Percentiles rank a stretch among this genome's conserved stretches.
Evolutionary conservation across 2,329 filamentous ascomycete genomes (phyloP).

Genomic region (Botrytis paeoniae): DNA sequence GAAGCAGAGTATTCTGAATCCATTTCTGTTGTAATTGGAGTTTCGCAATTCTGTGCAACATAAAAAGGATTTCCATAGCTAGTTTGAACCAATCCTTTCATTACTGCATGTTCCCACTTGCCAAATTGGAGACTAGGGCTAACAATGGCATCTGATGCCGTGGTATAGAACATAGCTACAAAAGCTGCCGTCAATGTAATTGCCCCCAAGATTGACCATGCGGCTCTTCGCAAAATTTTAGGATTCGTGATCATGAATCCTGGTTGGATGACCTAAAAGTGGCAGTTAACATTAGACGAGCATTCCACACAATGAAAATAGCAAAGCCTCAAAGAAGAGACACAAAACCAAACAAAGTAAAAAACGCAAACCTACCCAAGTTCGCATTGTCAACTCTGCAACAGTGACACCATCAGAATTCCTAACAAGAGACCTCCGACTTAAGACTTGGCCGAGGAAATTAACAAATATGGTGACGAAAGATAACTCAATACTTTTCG

Average conservation of each 20-base stretch:
- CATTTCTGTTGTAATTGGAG: conserved; percentile 49
- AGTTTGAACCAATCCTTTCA: conserved; percentile 57
- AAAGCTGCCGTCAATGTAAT: conserved; percentile 64
- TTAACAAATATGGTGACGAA: conserved; percentile 77
- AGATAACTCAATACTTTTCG: conserved; percentile 73
- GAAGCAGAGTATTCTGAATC: conserved; percentile 44
- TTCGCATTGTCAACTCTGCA: conserved; percentile 74
- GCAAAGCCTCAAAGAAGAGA: neutral
- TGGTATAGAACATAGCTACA: conserved; percentile 69
- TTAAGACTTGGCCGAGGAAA: conserved; percentile 71
- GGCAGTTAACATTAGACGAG: conserved; percentile 54
- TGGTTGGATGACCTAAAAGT: conserved; percentile 69
- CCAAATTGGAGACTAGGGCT: conserved; percentile 67
- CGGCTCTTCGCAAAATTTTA: conserved; percentile 62
- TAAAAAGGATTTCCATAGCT: conserved; percentile 63
- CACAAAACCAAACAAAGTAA: neutral
- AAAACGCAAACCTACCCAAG: conserved; percentile 49
- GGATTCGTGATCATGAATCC: conserved; percentile 70
- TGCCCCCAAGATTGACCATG: conserved; percentile 59
- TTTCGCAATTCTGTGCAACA: conserved; percentile 55
- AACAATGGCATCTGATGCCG: conserved; percentile 72
- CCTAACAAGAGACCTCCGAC: conserved; percentile 62
- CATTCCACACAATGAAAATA: neutral
- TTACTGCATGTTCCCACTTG: conserved; percentile 45
- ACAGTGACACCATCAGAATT: conserved; percentile 64